phyloP scores from a whole-genome alignment of 208 protist species.

The Endotrypanum monterogeii region DNA sequence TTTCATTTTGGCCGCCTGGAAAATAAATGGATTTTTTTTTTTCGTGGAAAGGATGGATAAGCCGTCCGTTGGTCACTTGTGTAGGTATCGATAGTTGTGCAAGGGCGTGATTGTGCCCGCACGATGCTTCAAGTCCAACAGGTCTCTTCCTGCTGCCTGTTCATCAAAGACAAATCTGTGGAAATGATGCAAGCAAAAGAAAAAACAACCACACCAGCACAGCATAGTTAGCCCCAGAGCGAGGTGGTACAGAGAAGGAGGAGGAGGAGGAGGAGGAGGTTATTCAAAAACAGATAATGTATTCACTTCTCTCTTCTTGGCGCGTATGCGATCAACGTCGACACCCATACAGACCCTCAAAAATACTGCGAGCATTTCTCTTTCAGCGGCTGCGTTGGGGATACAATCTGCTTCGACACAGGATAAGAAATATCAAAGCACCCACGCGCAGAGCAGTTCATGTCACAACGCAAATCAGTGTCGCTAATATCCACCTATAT shows the following conservation, averaged over 20 bases:
- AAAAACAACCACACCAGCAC: background rate
- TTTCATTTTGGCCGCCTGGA: conserved; percentile 33
- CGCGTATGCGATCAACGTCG: background rate
- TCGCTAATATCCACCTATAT: background rate
- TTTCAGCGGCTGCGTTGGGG: no score
- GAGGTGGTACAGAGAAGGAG: background rate
- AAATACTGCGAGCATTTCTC: background rate
- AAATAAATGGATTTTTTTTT: background rate
- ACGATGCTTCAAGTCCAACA: background rate
- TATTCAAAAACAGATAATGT: background rate
- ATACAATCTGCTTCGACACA: background rate
- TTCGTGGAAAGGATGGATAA: background rate
- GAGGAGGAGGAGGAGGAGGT: background rate
- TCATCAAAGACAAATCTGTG: no score
- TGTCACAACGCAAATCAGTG: background rate
- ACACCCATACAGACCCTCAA: background rate
- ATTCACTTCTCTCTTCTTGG: background rate
- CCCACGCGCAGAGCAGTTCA: background rate
- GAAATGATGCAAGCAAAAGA: background rate
- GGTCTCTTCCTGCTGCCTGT: no score
- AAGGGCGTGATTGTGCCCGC: background rate
- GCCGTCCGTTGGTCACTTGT: background rate
- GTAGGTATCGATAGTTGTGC: background rate
- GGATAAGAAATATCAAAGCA: background rate
- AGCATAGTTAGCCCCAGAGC: no score